Percentiles rank a stretch among this genome's conserved stretches.
These are phyloP conservation scores for Hypoxylon sp. DNA, from an alignment of 2,329 filamentous ascomycete genomes.

Conservation along the genomic window DNA sequence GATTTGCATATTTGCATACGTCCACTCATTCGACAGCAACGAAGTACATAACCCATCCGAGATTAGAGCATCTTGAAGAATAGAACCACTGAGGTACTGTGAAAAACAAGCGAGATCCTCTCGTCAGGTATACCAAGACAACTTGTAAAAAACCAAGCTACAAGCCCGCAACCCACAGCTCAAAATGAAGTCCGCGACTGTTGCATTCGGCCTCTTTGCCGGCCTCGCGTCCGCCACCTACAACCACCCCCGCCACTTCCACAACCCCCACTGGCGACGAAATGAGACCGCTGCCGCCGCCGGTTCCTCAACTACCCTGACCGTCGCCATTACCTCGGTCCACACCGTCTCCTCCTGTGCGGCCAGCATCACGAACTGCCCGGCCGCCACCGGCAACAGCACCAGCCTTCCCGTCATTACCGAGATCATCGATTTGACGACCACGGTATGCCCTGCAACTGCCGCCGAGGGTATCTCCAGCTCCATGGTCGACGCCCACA, in stretches of 20 bases:
- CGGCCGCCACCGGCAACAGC: constrained; percentile 44
- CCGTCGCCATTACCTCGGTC: constrained; percentile 48
- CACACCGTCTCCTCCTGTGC: constrained; percentile 52
- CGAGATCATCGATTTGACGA: constrained; percentile 53
- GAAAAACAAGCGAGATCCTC: constrained; percentile 27
- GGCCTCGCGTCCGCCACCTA: constrained; percentile 50
- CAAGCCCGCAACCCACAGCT: constrained; percentile 16
- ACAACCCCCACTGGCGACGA: constrained; percentile 46
- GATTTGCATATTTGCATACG: constrained; percentile 48
- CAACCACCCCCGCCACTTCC: constrained; percentile 50
- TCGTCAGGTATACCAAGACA: constrained; percentile 35
- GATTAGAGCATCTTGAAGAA: constrained; percentile 43
- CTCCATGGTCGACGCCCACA: constrained; percentile 49
- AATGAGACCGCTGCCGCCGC: constrained; percentile 44
- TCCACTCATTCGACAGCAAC: constrained; percentile 51
- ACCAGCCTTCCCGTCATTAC: constrained; percentile 50
- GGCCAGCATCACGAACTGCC: constrained; percentile 53
- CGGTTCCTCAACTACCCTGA: constrained; percentile 47
- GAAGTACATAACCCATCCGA: constrained; percentile 46
- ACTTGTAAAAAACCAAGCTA: constrained; percentile 14
- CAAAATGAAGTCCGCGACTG: constrained; percentile 52
- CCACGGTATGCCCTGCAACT: constrained; percentile 54
- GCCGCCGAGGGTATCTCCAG: constrained; percentile 49
- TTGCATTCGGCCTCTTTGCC: constrained; percentile 51
- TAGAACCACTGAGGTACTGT: constrained; percentile 23